phyloP scores from a whole-genome alignment of 495 filamentous ascomycete species.

The Penicillium psychrofluorescens region DNA sequence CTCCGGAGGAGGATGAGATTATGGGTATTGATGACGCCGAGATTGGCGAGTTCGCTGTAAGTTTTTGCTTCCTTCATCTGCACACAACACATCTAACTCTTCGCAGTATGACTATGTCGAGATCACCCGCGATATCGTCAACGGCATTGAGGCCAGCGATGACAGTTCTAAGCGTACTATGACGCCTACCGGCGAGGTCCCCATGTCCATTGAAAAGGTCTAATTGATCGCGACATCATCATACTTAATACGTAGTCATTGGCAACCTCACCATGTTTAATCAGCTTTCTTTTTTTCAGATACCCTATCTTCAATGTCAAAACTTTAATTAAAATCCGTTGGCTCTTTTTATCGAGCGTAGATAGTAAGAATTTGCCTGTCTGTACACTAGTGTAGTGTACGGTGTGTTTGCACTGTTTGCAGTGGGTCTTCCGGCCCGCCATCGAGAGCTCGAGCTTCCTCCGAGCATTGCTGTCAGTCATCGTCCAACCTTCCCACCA shows the following conservation, averaged over 20 bases:
- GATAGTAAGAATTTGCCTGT: too few relatives aligned
- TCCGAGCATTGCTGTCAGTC: too few relatives aligned
- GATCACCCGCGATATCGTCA: constrained; percentile 75
- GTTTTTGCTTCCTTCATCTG: constrained; percentile 11
- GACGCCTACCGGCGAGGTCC: constrained; percentile 16
- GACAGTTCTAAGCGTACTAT: constrained; percentile 26
- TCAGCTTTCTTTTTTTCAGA: constrained; percentile 2
- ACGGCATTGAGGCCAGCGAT: constrained; percentile 41
- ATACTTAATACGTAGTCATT: not conserved
- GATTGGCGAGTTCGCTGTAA: constrained; percentile 89
- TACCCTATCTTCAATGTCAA: constrained; percentile 7
- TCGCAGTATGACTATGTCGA: constrained; percentile 88
- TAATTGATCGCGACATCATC: constrained; percentile 9
- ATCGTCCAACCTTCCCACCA: not conserved
- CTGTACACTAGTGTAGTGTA: too few relatives aligned
- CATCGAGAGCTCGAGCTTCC: too few relatives aligned
- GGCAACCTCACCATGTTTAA: too few relatives aligned
- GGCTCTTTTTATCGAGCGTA: not conserved
- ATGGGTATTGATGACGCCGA: constrained; percentile 91
- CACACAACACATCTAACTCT: not conserved
- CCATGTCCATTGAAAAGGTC: constrained; percentile 22
- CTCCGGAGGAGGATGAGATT: constrained; percentile 77
- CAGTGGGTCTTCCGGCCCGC: too few relatives aligned
- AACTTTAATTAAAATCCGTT: not conserved
- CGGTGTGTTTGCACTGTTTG: too few relatives aligned